Evolutionary conservation across 1,284 basidiomycete species (phyloP).

Genomic region (Trichosporon inkin): DNA sequence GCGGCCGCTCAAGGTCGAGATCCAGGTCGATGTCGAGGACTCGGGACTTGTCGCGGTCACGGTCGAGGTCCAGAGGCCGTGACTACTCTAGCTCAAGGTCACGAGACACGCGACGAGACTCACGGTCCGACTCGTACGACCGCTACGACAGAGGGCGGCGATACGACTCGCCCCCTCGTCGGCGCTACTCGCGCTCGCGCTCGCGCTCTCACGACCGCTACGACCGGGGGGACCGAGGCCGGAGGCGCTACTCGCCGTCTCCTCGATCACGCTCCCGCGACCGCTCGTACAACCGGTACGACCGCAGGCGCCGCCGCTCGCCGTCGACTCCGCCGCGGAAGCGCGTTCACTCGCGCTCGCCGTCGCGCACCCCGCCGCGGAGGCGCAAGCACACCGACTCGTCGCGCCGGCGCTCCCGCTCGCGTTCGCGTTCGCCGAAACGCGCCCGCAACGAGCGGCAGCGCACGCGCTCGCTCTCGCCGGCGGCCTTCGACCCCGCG

Average conservation of each 20-base stretch:
- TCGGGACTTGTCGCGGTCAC: not conserved
- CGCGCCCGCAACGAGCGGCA: not conserved
- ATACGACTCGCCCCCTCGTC: not conserved
- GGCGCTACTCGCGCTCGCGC: not conserved
- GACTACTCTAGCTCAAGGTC: slow-evolving; percentile 8
- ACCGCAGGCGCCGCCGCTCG: not conserved
- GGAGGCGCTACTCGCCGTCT: not conserved
- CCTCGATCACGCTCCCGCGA: not conserved
- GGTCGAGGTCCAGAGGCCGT: slow-evolving; percentile 3
- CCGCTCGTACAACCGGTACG: not conserved
- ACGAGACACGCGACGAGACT: slow-evolving; percentile 11
- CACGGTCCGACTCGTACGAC: slow-evolving; percentile 10
- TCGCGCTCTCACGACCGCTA: slow-evolving; percentile 8
- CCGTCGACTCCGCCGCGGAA: not conserved
- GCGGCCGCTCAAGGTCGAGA: slow-evolving; percentile 5
- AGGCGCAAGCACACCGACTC: too few species aligned
- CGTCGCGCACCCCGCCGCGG: not conserved
- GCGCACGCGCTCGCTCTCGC: slow-evolving; percentile 8
- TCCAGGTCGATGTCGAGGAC: slow-evolving; percentile 5
- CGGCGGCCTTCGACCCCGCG: slow-evolving; percentile 9
- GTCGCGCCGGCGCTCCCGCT: slow-evolving; percentile 13
- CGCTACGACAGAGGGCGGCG: slow-evolving; percentile 2
- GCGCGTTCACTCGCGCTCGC: too few species aligned
- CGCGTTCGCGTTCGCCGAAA: slow-evolving; percentile 8
- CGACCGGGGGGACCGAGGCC: slow-evolving; percentile 1